phyloP scores from a whole-genome alignment of 2,329 filamentous ascomycete species.

The Pseudocercospora ulei region DNA sequence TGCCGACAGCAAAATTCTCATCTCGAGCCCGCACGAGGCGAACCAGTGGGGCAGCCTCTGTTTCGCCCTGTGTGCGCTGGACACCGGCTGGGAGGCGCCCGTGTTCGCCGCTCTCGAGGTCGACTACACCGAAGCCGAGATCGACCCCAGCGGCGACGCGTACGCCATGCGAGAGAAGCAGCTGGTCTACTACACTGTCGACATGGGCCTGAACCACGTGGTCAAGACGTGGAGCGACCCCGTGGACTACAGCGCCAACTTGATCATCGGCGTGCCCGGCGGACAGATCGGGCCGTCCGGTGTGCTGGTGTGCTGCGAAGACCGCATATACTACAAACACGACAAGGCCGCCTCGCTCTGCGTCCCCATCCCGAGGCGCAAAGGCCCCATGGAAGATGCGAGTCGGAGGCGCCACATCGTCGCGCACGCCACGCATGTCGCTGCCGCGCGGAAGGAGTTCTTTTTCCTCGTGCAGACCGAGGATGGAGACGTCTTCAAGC shows the following conservation, averaged over 20 bases:
- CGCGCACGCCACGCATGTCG: constrained; percentile 91
- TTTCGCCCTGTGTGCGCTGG: constrained; percentile 74
- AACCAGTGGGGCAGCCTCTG: constrained; percentile 88
- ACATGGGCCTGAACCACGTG: constrained; percentile 92
- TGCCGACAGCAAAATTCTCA: constrained; percentile 85
- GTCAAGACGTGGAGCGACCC: constrained; percentile 93
- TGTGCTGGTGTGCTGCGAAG: constrained; percentile 87
- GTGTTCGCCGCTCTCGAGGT: constrained; percentile 92
- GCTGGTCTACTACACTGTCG: constrained; percentile 93
- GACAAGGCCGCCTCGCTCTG: constrained; percentile 85
- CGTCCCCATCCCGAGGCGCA: constrained; percentile 76
- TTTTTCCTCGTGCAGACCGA: constrained; percentile 95
- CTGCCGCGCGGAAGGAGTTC: constrained; percentile 70
- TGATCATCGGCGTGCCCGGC: constrained; percentile 90
- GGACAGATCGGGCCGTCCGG: constrained; percentile 89
- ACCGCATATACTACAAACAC: constrained; percentile 93
- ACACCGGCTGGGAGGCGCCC: constrained; percentile 94
- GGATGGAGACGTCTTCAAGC: constrained; percentile 96
- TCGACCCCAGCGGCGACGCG: constrained; percentile 77
- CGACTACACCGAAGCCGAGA: constrained; percentile 83
- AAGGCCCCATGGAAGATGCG: constrained; percentile 82
- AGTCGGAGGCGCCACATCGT: constrained; percentile 80
- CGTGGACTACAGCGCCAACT: constrained; percentile 78
- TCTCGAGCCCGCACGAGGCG: constrained; percentile 92
- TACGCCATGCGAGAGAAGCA: constrained; percentile 75